phyloP scores from a whole-genome alignment of 75 land plant genomes.

The Selaginella tamariscina region DNA sequence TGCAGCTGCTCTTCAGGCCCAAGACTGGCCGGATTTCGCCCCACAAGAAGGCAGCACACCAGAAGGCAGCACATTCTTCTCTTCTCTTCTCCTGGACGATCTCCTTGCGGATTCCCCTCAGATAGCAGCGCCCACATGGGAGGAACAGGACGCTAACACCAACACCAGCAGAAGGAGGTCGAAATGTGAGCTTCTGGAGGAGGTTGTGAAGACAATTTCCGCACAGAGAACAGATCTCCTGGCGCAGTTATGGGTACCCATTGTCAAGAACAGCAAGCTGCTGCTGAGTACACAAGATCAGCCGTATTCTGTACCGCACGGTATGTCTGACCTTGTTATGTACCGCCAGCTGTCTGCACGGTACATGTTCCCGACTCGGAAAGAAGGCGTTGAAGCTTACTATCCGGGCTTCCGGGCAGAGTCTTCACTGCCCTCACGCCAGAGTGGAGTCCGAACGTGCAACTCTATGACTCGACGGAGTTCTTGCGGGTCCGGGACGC shows the following conservation, averaged over 20 bases:
- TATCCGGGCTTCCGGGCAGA: slow-evolving; percentile 72
- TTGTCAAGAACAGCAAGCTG: slow-evolving; percentile 25
- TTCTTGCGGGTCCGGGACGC: slow-evolving; percentile 53
- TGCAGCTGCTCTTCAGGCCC: too few species aligned
- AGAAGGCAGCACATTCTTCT: too few species aligned
- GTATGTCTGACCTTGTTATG: slow-evolving; percentile 17
- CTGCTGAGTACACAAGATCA: slow-evolving; percentile 60
- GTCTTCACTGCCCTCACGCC: slow-evolving; percentile 49
- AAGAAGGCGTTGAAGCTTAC: slow-evolving; percentile 22
- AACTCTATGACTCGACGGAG: slow-evolving; percentile 43
- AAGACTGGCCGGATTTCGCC: too few species aligned
- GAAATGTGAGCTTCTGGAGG: background rate
- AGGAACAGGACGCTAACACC: background rate
- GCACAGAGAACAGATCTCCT: slow-evolving; percentile 26
- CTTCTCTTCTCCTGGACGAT: background rate
- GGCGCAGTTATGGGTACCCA: slow-evolving; percentile 71
- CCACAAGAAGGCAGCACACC: too few species aligned
- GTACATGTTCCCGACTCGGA: slow-evolving; percentile 44
- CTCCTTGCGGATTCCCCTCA: background rate
- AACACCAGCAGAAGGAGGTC: background rate
- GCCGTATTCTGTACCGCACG: slow-evolving; percentile 33
- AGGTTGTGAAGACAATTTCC: background rate
- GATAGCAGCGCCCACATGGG: background rate
- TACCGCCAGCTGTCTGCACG: slow-evolving; percentile 57
- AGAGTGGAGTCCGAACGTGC: slow-evolving; percentile 82